phyloP scores from a whole-genome alignment of 2,329 filamentous ascomycete genomes.

The Fusarium sp. region DNA sequence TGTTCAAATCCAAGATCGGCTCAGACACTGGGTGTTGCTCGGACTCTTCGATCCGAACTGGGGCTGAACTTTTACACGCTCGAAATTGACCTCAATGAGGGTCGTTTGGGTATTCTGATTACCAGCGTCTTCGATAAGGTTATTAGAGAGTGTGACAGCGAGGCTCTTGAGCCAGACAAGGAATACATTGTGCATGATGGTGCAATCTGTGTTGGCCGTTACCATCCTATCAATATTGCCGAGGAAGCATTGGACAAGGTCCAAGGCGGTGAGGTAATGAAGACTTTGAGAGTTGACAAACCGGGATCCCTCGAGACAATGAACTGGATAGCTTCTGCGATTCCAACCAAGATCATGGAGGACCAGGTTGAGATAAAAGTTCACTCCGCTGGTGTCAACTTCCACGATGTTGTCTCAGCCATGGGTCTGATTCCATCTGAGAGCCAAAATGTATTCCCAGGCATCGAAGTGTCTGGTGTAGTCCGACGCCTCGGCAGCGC shows the following conservation, averaged over 20 bases:
- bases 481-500: neutral
- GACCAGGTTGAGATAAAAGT: constrained; percentile 1
- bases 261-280: neutral
- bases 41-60: constrained; percentile 12
- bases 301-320: constrained; percentile 1
- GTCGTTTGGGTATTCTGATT: neutral
- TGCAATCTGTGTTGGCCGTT: neutral
- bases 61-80: constrained; percentile 8
- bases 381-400: constrained; percentile 9
- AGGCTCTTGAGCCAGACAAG: constrained; percentile 3
- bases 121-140: neutral
- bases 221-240: neutral
- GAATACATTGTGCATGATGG: neutral
- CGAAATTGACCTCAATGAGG: neutral
- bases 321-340: neutral
- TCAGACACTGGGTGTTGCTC: constrained; percentile 4
- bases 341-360: neutral
- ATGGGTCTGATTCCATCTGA: constrained; percentile 13
- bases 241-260: neutral
- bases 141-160: neutral
- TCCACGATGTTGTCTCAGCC: constrained; percentile 5
- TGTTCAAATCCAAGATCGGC: constrained; percentile 1
- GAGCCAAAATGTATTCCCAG: neutral
- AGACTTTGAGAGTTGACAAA: neutral
- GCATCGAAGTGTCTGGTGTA: neutral